Evolutionary conservation across 306 rosid species (phyloP), one percentile per base, ranked within the genome.

Genomic region (Styphnolobium japonicum): DNA sequence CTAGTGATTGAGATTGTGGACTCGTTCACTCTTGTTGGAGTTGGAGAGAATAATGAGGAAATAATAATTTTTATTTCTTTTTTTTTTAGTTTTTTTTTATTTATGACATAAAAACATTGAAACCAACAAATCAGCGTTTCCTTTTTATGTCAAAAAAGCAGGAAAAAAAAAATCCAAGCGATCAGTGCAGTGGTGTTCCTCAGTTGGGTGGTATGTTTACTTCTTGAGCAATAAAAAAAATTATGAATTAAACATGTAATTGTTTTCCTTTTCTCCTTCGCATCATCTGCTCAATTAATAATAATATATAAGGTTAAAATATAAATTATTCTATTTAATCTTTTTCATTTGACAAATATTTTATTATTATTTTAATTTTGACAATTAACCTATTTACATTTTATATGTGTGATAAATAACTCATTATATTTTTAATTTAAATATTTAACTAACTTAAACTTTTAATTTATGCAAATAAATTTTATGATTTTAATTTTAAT

Each of bases 191-290:
- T 49, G 52, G 25, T 21, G 55, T 57, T 78, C 49, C 40, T 61
- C 52, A 42, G 58, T 37, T 71, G 74, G 72, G 34, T 21, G 31
- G 55, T 36, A 39, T 68, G 85, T 77, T 62, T 73, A 40, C 63
- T 78, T 68, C 64, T 55, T 56, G 81, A 78, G 70, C 82, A 62
- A 56, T 62, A 39, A 40, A 18, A 46, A 34, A 39, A 61, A 42
- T 10, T 10, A 46, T n/a, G 16, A 71, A 51, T 39, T 40, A 39
- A 43, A 39, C 21, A 29, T 68, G 25, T 62, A 68, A 0, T 46
- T 53, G 45, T 12, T 7, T 5, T 60, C 45, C 45, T 6, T 43
- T 34, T 29, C 16, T 22, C 40, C 11, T 3, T 16, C 3, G n/a
- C 22, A 18, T 53, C 7, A 33, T 51, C 56, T 53, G 0, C 48